These are phyloP conservation scores for Corymbia maculata DNA, from an alignment of 345 rosid genomes.

Conservation along the genomic window DNA sequence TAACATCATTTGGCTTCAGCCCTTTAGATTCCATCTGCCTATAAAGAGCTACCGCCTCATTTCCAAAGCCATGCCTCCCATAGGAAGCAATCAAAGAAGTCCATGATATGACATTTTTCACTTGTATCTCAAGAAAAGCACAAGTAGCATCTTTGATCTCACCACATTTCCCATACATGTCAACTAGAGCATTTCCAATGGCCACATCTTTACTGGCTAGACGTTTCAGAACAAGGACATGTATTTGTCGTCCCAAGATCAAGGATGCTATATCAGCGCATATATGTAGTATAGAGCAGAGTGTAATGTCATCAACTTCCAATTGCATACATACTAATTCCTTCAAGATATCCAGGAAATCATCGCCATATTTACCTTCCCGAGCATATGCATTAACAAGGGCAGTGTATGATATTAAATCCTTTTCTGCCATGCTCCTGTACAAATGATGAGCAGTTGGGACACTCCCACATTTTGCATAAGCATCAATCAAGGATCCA, in stretches of 20 bases:
- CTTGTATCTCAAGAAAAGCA: slow-evolving; percentile 39
- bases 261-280: slow-evolving; percentile 41
- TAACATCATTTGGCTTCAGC: slow-evolving; percentile 49
- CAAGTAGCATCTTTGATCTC: slow-evolving; percentile 42
- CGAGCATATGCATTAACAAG: slow-evolving; percentile 48
- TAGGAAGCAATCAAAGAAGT: slow-evolving; percentile 63
- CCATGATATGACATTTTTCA: slow-evolving; percentile 63
- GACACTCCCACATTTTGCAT: slow-evolving; percentile 51
- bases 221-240: slow-evolving; percentile 40
- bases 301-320: slow-evolving; percentile 41
- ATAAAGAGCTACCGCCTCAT: slow-evolving; percentile 44
- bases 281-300: slow-evolving; percentile 51
- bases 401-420: slow-evolving; percentile 55
- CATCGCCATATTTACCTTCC: slow-evolving; percentile 3
- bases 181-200: slow-evolving; percentile 55
- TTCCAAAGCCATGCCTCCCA: slow-evolving; percentile 53
- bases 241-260: slow-evolving; percentile 58
- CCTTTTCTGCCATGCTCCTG: slow-evolving; percentile 25
- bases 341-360: slow-evolving; percentile 45
- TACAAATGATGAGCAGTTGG: slow-evolving; percentile 30
- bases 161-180: slow-evolving; percentile 78
- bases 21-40: slow-evolving; percentile 44
- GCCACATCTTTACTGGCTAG: slow-evolving; percentile 32
- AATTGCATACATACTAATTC: slow-evolving; percentile 30
- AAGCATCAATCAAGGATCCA: slow-evolving; percentile 53